A percentile compares a stretch with the other conserved stretches of the same genome.
These are phyloP conservation scores for Arbutus unedo DNA, from an alignment of 148 eudicot genomes.

Conservation along the genomic window DNA sequence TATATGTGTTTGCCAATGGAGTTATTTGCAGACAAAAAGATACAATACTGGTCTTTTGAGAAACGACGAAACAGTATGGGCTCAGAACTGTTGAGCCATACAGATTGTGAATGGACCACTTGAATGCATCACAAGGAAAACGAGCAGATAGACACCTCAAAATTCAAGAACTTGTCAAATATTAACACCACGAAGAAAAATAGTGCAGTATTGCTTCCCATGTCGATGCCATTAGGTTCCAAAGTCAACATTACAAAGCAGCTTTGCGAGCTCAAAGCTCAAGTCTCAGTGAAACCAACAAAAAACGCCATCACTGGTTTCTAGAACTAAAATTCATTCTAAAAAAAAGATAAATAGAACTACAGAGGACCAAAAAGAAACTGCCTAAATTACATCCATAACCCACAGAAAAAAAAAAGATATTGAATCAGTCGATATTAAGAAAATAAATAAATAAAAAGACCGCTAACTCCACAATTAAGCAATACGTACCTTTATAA, in stretches of 20 bases:
- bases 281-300: background rate
- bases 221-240: background rate
- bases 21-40: background rate
- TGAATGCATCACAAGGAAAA: background rate
- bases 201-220: background rate
- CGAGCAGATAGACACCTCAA: background rate
- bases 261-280: background rate
- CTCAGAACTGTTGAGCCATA: background rate
- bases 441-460: background rate
- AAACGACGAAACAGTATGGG: background rate
- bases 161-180: background rate
- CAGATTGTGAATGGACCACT: background rate
- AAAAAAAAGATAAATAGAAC: background rate
- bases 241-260: background rate
- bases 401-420: background rate
- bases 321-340: background rate
- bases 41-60: background rate
- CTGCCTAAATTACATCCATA: background rate
- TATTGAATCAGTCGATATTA: background rate
- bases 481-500: conserved; percentile 61
- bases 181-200: background rate
- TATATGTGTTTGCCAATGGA: background rate
- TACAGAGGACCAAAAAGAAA: background rate
- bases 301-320: background rate
- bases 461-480: background rate